Base-by-base conservation (phyloP, 2,329 filamentous ascomycete genomes). In the Capronia epimyces region DNA sequence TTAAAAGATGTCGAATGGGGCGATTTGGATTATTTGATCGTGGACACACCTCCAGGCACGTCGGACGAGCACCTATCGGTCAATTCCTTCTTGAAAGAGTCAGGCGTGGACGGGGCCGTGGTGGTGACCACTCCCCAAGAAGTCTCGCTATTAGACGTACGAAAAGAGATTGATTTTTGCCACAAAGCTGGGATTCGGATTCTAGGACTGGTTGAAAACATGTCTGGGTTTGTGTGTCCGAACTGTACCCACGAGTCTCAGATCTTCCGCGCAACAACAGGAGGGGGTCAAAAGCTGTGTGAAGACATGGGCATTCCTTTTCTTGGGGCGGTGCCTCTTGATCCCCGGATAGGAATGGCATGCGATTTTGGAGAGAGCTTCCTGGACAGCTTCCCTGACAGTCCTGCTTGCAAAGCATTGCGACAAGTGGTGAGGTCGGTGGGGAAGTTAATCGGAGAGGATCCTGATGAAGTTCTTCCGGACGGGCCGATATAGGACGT, bases 1-100 rank as follows among this genome's bases (percentile, higher is more conserved):
- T 72, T 98, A 45, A 96, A 95, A 74, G 94, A 98, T 64, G 93
- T 98, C 5, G 89, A 94, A 66, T 98, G 94, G 93, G 93, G 93
- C 8, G 87, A 94, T 54, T 75, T 97, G 68, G 93, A 98, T 65
- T 95, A 91, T 60, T 66, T 98, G 52, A 78, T 98, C 45, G 89
- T 97, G 9, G 93, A 98, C 68, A 98, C 93, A 1, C 93, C 94
- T 1, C 93, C 93, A 0, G 93, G 93, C 15, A 98, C 93, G 1
- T 89, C 83, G 53, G 93, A 98, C 66, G 93, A 98, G 72, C 93
- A 98, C 70, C 72, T 98, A 27, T 91, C 86, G 58, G 90, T 98
- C 56, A 97, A 95, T 67, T 85, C 86, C 3, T 89, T 94, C 62
- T 75, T 98, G 42, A 91, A 89, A 62, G 89, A 94, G 64, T 89